Evolutionary conservation across 441 rosid genomes (phyloP), one percentile per base, ranked within the genome.

Genomic region (Arabidopsis lyrata): DNA sequence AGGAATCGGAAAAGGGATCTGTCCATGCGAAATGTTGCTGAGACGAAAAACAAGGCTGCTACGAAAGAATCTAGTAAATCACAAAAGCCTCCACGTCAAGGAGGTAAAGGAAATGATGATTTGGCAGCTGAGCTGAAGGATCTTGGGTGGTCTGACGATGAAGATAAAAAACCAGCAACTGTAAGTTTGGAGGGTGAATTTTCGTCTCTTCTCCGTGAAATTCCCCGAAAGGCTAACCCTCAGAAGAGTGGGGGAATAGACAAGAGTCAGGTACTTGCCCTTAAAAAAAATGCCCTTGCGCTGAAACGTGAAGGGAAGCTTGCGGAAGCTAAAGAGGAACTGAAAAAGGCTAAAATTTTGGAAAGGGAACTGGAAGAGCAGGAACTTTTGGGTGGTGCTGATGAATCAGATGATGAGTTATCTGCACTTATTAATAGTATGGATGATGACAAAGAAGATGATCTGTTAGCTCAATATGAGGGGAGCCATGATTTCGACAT

Each of bases 291-390:
- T 70, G 99, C 99, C 15, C 91, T 95, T 55, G 38, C 71, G 41
- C 77, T 92, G 78, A 95, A 95, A 85, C 97, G 91, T 66, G 95
- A 90, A 82, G 98, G 99, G 63, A 93, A 90, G 70, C 90, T 93
- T 81, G 83, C 86, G 11, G 98, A 93, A 84, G 99, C 99, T 49
- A 95, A 95, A 86, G 96, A 95, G 83, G 97, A 95, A 81, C 76
- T 93, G 16, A 95, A 88, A 86, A 87, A 76, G 77, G 98, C 98
- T 66, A 95, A 95, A 79, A 39, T 87, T 79, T 78, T 95, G 69
- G 99, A 95, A 81, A 88, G 86, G 84, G 86, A 95, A 75, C 85
- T 91, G 70, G 98, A 95, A 86, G 98, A 93, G 75, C 87, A 87
- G 75, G 96, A 91, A 68, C 85, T 92, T 52, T 73, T 92, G 80